Evolutionary conservation across 2,329 filamentous ascomycete species (phyloP).

Genomic region (Claviceps purpurea): DNA sequence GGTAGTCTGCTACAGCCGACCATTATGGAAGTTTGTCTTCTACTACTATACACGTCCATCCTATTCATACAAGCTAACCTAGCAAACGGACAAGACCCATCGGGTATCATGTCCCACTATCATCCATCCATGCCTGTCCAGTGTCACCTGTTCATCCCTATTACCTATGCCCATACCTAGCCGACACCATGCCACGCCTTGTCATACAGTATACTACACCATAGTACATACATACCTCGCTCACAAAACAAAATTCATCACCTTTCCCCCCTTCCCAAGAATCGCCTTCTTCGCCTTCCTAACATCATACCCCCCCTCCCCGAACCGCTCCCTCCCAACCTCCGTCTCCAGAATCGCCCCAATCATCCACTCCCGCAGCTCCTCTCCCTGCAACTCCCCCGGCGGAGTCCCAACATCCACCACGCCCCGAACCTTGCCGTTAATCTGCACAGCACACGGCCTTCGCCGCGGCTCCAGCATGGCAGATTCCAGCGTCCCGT

Average conservation of each 20-base stretch:
- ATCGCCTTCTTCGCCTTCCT: constrained; percentile 48
- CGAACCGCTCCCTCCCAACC: constrained; percentile 44
- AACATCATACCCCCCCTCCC: constrained; percentile 30
- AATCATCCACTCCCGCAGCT: constrained; percentile 47
- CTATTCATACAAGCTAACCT: background rate
- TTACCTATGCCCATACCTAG: too few relatives aligned
- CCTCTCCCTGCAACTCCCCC: constrained; percentile 25
- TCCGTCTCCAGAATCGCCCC: constrained; percentile 46
- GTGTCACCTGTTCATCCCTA: too few relatives aligned
- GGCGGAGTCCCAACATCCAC: constrained; percentile 47
- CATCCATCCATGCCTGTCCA: too few relatives aligned
- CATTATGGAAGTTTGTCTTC: too few relatives aligned
- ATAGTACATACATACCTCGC: background rate
- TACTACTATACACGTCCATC: background rate
- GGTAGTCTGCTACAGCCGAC: too few relatives aligned
- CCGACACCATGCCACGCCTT: too few relatives aligned
- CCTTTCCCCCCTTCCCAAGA: constrained; percentile 50
- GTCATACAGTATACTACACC: too few relatives aligned
- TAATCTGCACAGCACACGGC: constrained; percentile 59
- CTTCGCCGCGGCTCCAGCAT: constrained; percentile 36
- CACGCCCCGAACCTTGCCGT: constrained; percentile 62
- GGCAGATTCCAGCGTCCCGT: constrained; percentile 34
- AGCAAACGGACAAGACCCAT: background rate
- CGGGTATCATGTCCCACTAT: too few relatives aligned
- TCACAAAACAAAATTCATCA: constrained; percentile 61